Evolutionary conservation across 768 basidiomycete species (phyloP), one percentile per base, ranked within the genome.

Genomic region (Leccinellum rugosiceps): DNA sequence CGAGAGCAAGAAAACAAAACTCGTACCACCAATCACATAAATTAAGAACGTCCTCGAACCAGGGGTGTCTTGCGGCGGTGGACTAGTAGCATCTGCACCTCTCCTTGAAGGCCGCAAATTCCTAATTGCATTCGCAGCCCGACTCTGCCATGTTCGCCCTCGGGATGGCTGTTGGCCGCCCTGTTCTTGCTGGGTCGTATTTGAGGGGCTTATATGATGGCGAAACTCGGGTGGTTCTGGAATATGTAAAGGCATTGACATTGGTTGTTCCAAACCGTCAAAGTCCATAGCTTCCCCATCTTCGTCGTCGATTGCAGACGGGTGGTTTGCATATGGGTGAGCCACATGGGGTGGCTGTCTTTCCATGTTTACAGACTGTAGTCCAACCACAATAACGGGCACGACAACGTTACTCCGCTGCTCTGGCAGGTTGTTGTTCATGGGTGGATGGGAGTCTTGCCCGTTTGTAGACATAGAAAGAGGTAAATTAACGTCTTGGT

Each of bases 1-100:
- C 17, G 34, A 23, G 2, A 38, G 21, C 15, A 31, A 25, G 4
- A 9, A 45, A 14, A 17, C 4, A 50, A 34, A 43, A 52, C 49
- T 71, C 80, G 50, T 59, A 84, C 88, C 89, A 51, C 90, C 90
- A 68, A 92, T 90, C 58, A 95, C 92, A 74, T 92, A 94, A 56
- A 95, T 93, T 71, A 94, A 77, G 74, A 94, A 94, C 17, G 91
- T 94, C 61, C 91, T 62, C 34, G 59, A 63, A 50, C 67, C 61
- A 26, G 59, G 59, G 2, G 70, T 54, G 35, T 68, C 66, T 47
- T 52, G 64, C 9, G 66, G 57, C 44, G 58, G 66, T n/a, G 68
- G 66, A 35, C 58, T 56, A 26, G 59, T 55, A 32, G 66, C 48
- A 11, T 65, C 63, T 35, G 61, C 56, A 14, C 60, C 63, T 58